Base-by-base conservation (phyloP, 805 yeast species). In the Danielia oregonensis region DNA sequence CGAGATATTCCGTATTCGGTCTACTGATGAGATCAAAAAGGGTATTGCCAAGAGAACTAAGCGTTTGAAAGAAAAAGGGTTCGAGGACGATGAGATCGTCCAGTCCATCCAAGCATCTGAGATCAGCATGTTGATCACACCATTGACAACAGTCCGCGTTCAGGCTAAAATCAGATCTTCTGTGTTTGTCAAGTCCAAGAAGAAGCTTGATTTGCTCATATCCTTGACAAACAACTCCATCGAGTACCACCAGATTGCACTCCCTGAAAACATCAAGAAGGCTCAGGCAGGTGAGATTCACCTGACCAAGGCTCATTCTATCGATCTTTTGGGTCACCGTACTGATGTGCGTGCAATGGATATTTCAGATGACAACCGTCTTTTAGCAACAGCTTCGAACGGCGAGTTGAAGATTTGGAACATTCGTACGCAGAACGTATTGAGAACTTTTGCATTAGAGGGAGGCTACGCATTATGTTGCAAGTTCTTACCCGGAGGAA, bases 391-490 rank as follows among this genome's bases (percentile, higher is more conserved):
- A 2, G 96, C 96, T 0, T 83, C 96, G 3, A 87, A 88, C 52
- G 97, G 97, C 15, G 74, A 78, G 45, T 63, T 93, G 42, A 93
- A 93, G 54, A 71, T 93, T 15, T 89, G 96, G 96, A 93, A 93
- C 53, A 56, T 83, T 18, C 70, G 71, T 42, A 79, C 91, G 1
- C 69, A 65, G 13, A 75, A 79, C 42, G 91, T 96, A 48, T 71
- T 93, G 32, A 73, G 98, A 52, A 83, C 95, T 0, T 84, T 93
- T 52, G 46, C 35, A 15, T 48, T 65, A 29, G 89, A 82, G 23
- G 76, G 94, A 44, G 97, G 96, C 2, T 87, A 91, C 56, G 86
- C 95, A 0, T 66, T 93, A 33, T 74, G 86, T 40, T 72, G 85
- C 40, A 75, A 78, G 50, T 88, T 93, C 49, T 67, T 93, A 35